Percentiles rank a stretch among this genome's conserved stretches.
Evolutionary conservation across 352 stramenopile genomes (phyloP).

Genomic region (Phytophthora brassicae): DNA sequence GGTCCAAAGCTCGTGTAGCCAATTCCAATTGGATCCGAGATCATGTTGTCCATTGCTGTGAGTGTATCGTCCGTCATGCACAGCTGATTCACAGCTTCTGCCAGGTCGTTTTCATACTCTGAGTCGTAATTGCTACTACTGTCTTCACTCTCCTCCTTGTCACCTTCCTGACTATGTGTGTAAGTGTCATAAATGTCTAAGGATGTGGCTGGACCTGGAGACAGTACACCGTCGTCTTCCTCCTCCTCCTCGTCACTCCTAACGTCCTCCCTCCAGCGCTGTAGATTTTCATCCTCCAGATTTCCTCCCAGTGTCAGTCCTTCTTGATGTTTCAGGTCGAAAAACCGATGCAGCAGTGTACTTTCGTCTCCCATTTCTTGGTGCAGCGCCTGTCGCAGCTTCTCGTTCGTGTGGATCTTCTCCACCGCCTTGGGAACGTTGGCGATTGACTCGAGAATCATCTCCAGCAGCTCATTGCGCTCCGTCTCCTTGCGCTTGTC

Average conservation of each 20-base stretch:
- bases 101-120: slow-evolving; percentile 74
- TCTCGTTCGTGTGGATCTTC: slow-evolving; percentile 69
- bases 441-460: slow-evolving; percentile 77
- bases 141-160: slow-evolving; percentile 18
- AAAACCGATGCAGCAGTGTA: slow-evolving; percentile 50
- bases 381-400: slow-evolving; percentile 54
- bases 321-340: slow-evolving; percentile 30
- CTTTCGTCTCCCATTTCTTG: slow-evolving; percentile 62
- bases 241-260: slow-evolving; percentile 10
- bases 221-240: too few species aligned
- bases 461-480: slow-evolving; percentile 63
- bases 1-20: slow-evolving; percentile 23
- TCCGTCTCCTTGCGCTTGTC: slow-evolving; percentile 60
- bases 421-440: slow-evolving; percentile 73
- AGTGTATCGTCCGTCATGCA: slow-evolving; percentile 68
- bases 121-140: slow-evolving; percentile 59
- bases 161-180: slow-evolving; percentile 20
- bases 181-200: slow-evolving; percentile 17
- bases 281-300: slow-evolving; percentile 28
- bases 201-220: slow-evolving; percentile 4
- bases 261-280: slow-evolving; percentile 13
- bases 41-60: slow-evolving; percentile 45
- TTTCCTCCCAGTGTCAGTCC: slow-evolving; percentile 13
- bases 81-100: slow-evolving; percentile 65
- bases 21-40: slow-evolving; percentile 62